phyloP scores from a whole-genome alignment of 2,329 filamentous ascomycete genomes.

The Thelonectria rubi region DNA sequence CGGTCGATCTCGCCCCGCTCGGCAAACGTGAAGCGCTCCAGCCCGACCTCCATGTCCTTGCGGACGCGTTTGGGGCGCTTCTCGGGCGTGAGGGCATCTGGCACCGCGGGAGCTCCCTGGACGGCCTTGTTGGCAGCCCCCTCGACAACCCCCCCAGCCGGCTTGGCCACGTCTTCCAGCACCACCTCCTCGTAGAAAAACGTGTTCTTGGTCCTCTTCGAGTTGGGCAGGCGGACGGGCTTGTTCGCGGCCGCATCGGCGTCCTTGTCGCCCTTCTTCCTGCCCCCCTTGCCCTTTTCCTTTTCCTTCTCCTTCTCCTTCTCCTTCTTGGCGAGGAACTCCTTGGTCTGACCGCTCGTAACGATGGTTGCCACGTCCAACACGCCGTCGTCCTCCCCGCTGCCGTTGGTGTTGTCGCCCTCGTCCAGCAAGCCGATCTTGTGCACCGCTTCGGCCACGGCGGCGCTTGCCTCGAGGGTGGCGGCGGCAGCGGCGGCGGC shows the following conservation, averaged over 20 bases:
- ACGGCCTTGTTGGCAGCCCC: conserved; percentile 16
- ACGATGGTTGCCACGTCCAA: conserved; percentile 88
- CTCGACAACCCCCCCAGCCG: conserved; percentile 41
- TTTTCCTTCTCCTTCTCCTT: conserved; percentile 78
- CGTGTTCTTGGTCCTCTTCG: conserved; percentile 72
- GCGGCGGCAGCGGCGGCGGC: conserved; percentile 36
- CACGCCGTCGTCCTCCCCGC: conserved; percentile 73
- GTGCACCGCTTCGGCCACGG: conserved; percentile 47
- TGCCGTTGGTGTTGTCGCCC: conserved; percentile 53
- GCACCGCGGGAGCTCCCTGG: conserved; percentile 13
- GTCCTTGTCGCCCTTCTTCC: conserved; percentile 64
- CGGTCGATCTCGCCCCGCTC: conserved; percentile 79
- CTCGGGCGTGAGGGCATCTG: conserved; percentile 46
- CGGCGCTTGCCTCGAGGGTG: conserved; percentile 41
- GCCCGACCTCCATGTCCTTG: conserved; percentile 78
- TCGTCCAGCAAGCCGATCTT: conserved; percentile 49
- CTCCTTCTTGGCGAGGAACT: conserved; percentile 85
- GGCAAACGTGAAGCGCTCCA: conserved; percentile 77
- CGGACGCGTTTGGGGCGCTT: conserved; percentile 65
- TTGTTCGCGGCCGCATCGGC: conserved; percentile 62
- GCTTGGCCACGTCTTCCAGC: conserved; percentile 61
- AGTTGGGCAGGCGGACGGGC: conserved; percentile 72
- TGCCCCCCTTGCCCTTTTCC: conserved; percentile 60
- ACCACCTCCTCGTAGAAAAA: conserved; percentile 79
- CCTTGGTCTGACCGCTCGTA: conserved; percentile 80